Base-by-base conservation (phyloP, 495 filamentous ascomycete genomes). In the Trichodelitschia bisporula region DNA sequence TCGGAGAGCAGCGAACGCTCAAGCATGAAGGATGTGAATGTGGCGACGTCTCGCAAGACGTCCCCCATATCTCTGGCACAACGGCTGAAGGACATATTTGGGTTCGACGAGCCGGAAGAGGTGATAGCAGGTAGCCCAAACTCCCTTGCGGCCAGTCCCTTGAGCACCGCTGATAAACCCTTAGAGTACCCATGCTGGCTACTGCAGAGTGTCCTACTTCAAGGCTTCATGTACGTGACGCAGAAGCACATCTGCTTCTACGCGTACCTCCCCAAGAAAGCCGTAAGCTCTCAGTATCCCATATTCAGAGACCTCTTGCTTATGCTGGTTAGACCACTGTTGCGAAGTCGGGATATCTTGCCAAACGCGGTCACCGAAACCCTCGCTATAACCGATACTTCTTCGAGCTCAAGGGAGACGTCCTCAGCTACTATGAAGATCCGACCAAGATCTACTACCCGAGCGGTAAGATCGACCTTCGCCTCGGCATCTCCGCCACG, bases 151-250 rank as follows among this genome's bases (percentile, higher is more conserved):
- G 2, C 4, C 29, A 38, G 36, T 41, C 15, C 0, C 26, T 3
- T 19, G 35, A 4, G 29, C 10, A 12, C 9, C 5, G 20, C 40
- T 45, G 25, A 47, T 25, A 12, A 13, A 1, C 6, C 15, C 1
- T 2, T 49, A 67, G 86, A 97, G 55, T 97, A 92, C 42, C 77
- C 84, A 15, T 93, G 86, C 54, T 91, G 82, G 62, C 56, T 93
- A 18, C 55, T 97, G 23, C 80, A 93, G 46, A 91, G 74, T 48
- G 79, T 93, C 34, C 58, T 95, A 6, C 61, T 95, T 10, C 78
- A 90, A 43, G 86, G 86, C 2, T 92, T 89, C 47, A 75, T 97
- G 73, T 97, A 95, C 55, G 78, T 97, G 44, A 95, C 89, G 0
- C 61, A 73, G 31, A 69, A 70, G 34, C 86, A 97, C 47, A 75